Conservation (phyloP, 1,139 yeast genomes). For the Debaryomyces coudertii region DNA sequence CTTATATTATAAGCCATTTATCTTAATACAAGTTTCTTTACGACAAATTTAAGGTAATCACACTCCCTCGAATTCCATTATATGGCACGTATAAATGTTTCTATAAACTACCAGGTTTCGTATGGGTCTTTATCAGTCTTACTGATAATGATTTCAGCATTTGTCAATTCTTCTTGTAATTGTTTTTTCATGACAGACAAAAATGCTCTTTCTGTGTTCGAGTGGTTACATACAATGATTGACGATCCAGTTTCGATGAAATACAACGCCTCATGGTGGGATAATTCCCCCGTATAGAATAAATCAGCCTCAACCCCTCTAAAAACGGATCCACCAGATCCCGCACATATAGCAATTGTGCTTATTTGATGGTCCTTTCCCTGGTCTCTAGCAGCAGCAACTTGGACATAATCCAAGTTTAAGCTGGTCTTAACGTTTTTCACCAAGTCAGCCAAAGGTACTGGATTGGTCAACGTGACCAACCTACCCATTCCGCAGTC, state of each 20-base stretch:
- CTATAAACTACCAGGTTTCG: slow-evolving; percentile 30
- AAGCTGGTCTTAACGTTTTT: slow-evolving; percentile 57
- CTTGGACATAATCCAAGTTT: slow-evolving; percentile 60
- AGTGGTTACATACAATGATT: slow-evolving; percentile 81
- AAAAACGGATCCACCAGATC: slow-evolving; percentile 82
- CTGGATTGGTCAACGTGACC: slow-evolving; percentile 50
- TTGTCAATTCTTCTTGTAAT: slow-evolving; percentile 49
- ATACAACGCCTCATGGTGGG: slow-evolving; percentile 86
- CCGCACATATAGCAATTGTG: slow-evolving; percentile 90
- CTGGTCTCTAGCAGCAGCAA: slow-evolving; percentile 50
- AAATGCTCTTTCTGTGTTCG: slow-evolving; percentile 92
- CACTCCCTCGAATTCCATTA: too few relatives aligned
- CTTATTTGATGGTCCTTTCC: slow-evolving; percentile 36
- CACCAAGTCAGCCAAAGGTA: slow-evolving; percentile 51
- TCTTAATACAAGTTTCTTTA: too few relatives aligned
- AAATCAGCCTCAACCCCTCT: slow-evolving; percentile 71
- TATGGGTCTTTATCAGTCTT: slow-evolving; percentile 61
- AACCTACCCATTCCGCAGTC: slow-evolving; percentile 86
- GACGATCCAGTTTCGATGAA: slow-evolving; percentile 73
- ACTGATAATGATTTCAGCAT: slow-evolving; percentile 51
- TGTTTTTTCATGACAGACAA: slow-evolving; percentile 53
- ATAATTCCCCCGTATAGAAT: slow-evolving; percentile 86
- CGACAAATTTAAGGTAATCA: too few relatives aligned
- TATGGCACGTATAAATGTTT: background rate
- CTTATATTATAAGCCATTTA: too few relatives aligned